Base-by-base conservation (phyloP, 306 rosid species). In the Chamaecrista fasciculata region DNA sequence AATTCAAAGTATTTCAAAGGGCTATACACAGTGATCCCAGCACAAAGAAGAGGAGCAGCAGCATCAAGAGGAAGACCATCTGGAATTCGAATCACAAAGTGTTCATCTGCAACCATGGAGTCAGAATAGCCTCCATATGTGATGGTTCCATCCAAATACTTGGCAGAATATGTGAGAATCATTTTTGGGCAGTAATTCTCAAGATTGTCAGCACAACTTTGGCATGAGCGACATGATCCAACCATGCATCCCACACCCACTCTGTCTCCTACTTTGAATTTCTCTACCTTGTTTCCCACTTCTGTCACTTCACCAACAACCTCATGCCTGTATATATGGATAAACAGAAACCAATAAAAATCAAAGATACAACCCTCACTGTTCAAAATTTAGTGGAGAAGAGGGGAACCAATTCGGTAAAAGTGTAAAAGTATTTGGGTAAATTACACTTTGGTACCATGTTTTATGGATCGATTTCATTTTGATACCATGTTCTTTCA, bases 21-120 rank as follows among this genome's bases (percentile, higher is more conserved):
- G 39, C 84, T 82, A 11, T 79, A 82, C 15, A 77, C 83, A 5
- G 84, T 79, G 62, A 83, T 76, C 4, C 84, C 84, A 14, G 79
- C 85, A 33, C 85, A 81, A 0, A 81, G 79, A 14, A 81, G 75
- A 23, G 86, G 87, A 19, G 78, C 84, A 18, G 80, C 78, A 24
- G 64, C 75, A n/a, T 79, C 87, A 14, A 79, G 81, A 0, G 73
- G 73, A 0, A 82, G 37, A 33, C 21, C 23, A 11, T 69, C 70
- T 0, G 82, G 84, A 14, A 83, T 72, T 6, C 19, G 57, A 5
- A 83, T 10, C 31, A 64, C 79, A 37, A 62, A 83, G 61, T 40
- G 55, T 23, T 83, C 79, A 4, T 83, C 79, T 0, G 66, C 77
- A 24, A 82, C 80, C 79, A 78, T 78, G 4, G 10, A 0, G 67